phyloP scores from a whole-genome alignment of 2,329 filamentous ascomycete genomes.

The Graphilbum ipis-grandicollis region DNA sequence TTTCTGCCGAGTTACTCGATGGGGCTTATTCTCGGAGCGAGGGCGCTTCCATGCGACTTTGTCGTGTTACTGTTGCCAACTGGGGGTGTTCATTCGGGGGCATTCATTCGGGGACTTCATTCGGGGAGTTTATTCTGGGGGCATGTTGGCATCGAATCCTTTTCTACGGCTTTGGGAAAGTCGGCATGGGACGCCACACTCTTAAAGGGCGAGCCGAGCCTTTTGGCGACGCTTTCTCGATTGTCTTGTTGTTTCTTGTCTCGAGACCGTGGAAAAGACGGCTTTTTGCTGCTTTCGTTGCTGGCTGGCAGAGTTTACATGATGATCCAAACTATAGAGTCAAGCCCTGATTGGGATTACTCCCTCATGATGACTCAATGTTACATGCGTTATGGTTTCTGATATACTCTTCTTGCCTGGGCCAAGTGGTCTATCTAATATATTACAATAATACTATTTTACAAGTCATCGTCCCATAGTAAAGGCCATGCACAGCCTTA shows the following conservation, averaged over 20 bases:
- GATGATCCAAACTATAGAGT: slow-evolving; percentile 97
- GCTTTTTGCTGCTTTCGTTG: slow-evolving; percentile 22
- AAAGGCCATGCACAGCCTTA: no score
- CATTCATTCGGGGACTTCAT: no score
- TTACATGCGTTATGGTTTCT: slow-evolving; percentile 22
- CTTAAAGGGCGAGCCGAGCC: no score
- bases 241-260: slow-evolving; percentile 8
- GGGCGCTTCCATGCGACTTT: slow-evolving; percentile 30
- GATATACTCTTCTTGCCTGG: slow-evolving; percentile 14
- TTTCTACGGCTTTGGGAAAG: no score
- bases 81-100: background rate
- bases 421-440: slow-evolving; percentile 6
- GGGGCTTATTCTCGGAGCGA: slow-evolving; percentile 99
- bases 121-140: no score
- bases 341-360: slow-evolving; percentile 69
- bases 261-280: no score
- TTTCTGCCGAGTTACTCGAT: slow-evolving; percentile 75
- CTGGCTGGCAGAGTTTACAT: slow-evolving; percentile 22
- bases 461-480: no score
- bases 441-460: no score
- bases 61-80: background rate
- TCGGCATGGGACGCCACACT: no score
- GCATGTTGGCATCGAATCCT: no score
- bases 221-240: slow-evolving; percentile 9
- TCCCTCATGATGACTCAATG: slow-evolving; percentile 22